These are phyloP conservation scores for Chaetomiaceae sp. DNA, from an alignment of 2,329 filamentous ascomycete species.

Conservation along the genomic window DNA sequence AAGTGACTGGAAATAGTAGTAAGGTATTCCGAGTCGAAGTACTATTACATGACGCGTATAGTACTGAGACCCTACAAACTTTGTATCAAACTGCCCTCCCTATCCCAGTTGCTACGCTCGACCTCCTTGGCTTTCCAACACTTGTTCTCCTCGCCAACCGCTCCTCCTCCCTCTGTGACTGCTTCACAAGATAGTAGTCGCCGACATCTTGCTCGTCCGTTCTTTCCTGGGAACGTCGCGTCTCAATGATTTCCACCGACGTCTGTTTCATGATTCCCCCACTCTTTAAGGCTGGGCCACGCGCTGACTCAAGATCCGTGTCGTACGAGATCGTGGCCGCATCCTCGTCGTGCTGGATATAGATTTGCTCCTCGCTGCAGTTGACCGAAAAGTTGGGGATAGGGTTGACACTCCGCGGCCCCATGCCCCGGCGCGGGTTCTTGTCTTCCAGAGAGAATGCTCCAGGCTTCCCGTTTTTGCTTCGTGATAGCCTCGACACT, in stretches of 20 bases:
- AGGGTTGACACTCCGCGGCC: slow-evolving; percentile 28
- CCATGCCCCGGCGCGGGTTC: slow-evolving; percentile 28
- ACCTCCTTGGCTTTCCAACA: slow-evolving; percentile 5
- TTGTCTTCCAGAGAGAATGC: slow-evolving; percentile 28
- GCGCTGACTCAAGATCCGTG: slow-evolving; percentile 8
- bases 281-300: not conserved
- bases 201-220: slow-evolving; percentile 7
- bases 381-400: slow-evolving; percentile 28
- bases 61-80: no score
- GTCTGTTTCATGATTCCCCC: slow-evolving; percentile 24
- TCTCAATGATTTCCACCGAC: slow-evolving; percentile 22
- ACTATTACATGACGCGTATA: no score
- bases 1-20: no score
- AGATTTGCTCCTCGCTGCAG: slow-evolving; percentile 30
- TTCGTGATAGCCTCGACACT: slow-evolving; percentile 10
- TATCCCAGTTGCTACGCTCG: slow-evolving; percentile 5
- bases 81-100: not conserved
- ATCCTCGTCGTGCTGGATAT: not conserved
- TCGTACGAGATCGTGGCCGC: not conserved
- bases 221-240: not conserved
- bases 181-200: slow-evolving; percentile 24
- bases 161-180: slow-evolving; percentile 16
- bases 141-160: not conserved
- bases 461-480: slow-evolving; percentile 12
- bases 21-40: no score